phyloP scores from a whole-genome alignment of 495 filamentous ascomycete species.

The Aspergillus heteromorphus region DNA sequence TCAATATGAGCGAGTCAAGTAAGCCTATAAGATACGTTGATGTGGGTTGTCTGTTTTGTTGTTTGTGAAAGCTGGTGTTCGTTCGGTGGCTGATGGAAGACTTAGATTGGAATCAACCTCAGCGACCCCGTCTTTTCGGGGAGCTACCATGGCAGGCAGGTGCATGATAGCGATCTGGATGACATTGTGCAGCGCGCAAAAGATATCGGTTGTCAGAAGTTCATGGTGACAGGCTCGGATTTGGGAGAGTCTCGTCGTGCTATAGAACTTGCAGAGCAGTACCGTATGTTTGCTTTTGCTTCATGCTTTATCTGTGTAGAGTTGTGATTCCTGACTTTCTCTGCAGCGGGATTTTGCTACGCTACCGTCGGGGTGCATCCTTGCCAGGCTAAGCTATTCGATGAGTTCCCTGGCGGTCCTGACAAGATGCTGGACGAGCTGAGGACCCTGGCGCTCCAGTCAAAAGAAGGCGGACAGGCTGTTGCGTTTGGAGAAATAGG shows the following conservation, averaged over 20 bases:
- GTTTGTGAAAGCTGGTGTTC: background rate
- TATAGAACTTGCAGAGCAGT: conserved; percentile 62
- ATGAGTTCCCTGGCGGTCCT: conserved; percentile 51
- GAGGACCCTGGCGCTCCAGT: conserved; percentile 46
- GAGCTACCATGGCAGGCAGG: conserved; percentile 73
- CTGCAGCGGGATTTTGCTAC: conserved; percentile 65
- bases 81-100: background rate
- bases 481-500: conserved; percentile 95
- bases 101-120: conserved; percentile 85
- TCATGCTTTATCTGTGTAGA: background rate
- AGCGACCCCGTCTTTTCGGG: conserved; percentile 83
- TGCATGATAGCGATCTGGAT: conserved; percentile 72
- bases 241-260: conserved; percentile 72
- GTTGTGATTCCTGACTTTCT: background rate
- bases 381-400: conserved; percentile 68
- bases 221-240: conserved; percentile 92
- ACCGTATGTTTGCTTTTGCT: conserved; percentile 49
- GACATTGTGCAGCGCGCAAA: conserved; percentile 70
- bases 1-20: conserved; percentile 30
- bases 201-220: conserved; percentile 73
- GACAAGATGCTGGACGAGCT: conserved; percentile 57
- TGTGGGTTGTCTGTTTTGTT: conserved; percentile 24
- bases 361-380: conserved; percentile 92
- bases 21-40: conserved; percentile 41
- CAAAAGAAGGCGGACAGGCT: conserved; percentile 43